These are phyloP conservation scores for Xeromyces bisporus DNA, from an alignment of 495 filamentous ascomycete genomes.

Conservation along the genomic window DNA sequence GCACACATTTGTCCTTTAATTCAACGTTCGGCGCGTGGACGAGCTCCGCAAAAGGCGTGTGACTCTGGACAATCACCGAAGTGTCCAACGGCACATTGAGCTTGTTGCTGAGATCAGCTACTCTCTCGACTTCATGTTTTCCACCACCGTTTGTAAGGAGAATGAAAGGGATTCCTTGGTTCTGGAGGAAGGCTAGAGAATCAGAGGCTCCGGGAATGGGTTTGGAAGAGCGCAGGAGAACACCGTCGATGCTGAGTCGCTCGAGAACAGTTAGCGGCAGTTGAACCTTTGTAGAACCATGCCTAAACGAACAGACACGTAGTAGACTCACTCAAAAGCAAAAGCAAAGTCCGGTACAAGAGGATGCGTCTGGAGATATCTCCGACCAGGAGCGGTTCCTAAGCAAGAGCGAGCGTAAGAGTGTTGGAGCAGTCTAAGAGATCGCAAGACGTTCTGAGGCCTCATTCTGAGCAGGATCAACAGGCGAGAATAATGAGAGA, in stretches of 20 bases:
- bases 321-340: constrained; percentile 57
- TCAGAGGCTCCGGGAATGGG: constrained; percentile 69
- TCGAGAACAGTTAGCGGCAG: no score
- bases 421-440: constrained; percentile 16
- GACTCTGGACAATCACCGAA: constrained; percentile 62
- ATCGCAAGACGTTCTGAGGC: constrained; percentile 12
- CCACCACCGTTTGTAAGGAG: constrained; percentile 84
- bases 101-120: constrained; percentile 48
- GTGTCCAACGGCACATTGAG: constrained; percentile 42
- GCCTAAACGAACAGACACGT: neutral
- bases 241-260: constrained; percentile 68
- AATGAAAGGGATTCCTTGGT: constrained; percentile 61
- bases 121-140: constrained; percentile 53
- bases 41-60: constrained; percentile 58
- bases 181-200: constrained; percentile 53
- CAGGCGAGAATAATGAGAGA: constrained; percentile 1
- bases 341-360: constrained; percentile 52
- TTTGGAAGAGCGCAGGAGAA: constrained; percentile 69
- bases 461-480: constrained; percentile 9
- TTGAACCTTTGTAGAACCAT: no score
- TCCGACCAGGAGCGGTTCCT: constrained; percentile 5
- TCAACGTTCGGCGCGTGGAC: constrained; percentile 22
- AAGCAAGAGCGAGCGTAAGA: constrained; percentile 8
- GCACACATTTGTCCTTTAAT: constrained; percentile 52
- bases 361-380: constrained; percentile 15